Evolutionary conservation across 2,329 filamentous ascomycete genomes (phyloP), one percentile per base, ranked within the genome.

Genomic region (Talaromyces pinophilus): DNA sequence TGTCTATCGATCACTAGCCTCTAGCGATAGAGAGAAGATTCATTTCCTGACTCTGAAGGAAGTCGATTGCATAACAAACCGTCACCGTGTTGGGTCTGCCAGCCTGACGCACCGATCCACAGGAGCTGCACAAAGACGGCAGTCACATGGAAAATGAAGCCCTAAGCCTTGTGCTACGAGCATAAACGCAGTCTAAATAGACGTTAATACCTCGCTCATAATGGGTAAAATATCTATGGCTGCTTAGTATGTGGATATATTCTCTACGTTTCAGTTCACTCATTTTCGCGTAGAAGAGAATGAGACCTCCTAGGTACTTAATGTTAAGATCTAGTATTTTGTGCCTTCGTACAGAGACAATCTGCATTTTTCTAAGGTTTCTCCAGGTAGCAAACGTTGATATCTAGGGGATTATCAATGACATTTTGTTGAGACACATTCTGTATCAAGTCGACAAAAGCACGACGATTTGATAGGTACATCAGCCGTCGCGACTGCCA

Each of bases 401-500:
- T 17, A 28, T 52, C 6, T 22, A 25, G 13, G 13, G 22, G 19
- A 8, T 13, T 8, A 8, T 25, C 33, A 57, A 25, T 38, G 33
- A 6, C 57, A 30, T 30, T 44, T 22, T 28, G 13, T 30, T 17
- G 15, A 5, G 25, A 2, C 33, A 33, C 38, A 11, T 33, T 64
- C 17, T 38, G 35, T 46, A 33, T 46, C n/a, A 30, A 48, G 40
- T 28, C 62, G 50, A n/a, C 84, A 88, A 70, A 84, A 88, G 69
- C 86, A 88, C 3, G 85, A 87, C 13, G 83, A 77, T 28, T 74
- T 78, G 15, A 89, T 80, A 0, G 79, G 76, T n/a, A 89, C 82
- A 77, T 90, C 87, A 1, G 87, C 85, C 62, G 82, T 79, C 3
- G 82, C 83, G 67, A 82, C 68, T 0, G 85, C 85, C 64, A 82